Percentiles rank a stretch among this genome's conserved stretches.
Conservation (phyloP, 148 eudicot species). For the Drosera capensis region DNA sequence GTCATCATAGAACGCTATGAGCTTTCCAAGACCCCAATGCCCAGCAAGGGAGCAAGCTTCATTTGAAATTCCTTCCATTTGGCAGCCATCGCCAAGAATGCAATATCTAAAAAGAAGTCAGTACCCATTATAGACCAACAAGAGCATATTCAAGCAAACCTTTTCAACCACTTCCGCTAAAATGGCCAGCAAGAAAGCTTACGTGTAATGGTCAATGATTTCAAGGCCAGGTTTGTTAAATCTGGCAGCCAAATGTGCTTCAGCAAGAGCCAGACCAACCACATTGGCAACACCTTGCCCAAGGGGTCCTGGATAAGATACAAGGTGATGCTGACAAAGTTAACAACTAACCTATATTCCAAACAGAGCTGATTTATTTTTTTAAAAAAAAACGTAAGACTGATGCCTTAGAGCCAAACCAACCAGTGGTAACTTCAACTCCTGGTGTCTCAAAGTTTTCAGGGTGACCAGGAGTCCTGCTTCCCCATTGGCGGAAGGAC, state of each 20-base stretch:
- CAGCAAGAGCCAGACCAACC: conserved; percentile 93
- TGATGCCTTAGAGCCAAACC: not conserved
- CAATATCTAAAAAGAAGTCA: conserved; percentile 39
- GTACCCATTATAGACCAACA: not conserved
- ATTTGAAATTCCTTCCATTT: conserved; percentile 92
- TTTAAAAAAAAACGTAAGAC: not conserved
- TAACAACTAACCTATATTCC: not conserved
- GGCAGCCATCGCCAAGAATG: conserved; percentile 91
- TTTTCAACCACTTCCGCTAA: not conserved
- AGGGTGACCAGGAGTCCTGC: not conserved
- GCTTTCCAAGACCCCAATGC: conserved; percentile 98
- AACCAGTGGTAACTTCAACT: conserved; percentile 1
- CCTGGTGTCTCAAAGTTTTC: conserved; percentile 1
- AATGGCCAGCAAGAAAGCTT: conserved; percentile 5
- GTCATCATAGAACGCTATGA: conserved; percentile 94
- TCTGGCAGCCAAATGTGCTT: conserved; percentile 98
- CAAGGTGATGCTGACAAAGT: not conserved
- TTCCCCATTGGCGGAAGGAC: conserved; percentile 1
- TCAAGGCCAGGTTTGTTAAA: conserved; percentile 82
- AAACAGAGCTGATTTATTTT: not conserved
- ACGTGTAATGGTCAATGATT: conserved; percentile 98
- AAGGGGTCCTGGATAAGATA: conserved; percentile 62
- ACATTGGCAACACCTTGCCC: conserved; percentile 99
- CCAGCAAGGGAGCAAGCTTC: conserved; percentile 98
- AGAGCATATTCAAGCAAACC: conserved; percentile 5